Percentiles rank a stretch among this genome's conserved stretches.
Evolutionary conservation across 2,329 filamentous ascomycete genomes (phyloP).

Genomic region (Aspergillus sp.): DNA sequence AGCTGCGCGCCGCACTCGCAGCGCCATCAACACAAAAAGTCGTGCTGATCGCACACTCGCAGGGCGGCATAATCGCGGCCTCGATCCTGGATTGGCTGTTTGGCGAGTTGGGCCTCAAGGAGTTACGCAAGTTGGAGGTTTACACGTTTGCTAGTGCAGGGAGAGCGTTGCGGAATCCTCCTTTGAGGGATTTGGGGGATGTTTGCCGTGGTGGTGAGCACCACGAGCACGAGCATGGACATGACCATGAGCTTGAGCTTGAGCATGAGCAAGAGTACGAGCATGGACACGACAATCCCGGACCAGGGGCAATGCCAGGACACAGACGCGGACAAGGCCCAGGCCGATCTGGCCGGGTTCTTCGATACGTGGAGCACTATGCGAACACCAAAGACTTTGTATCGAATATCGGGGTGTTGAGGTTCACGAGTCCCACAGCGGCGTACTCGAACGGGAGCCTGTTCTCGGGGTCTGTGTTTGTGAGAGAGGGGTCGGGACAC

Average conservation of each 20-base stretch:
- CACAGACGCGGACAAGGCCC: not conserved
- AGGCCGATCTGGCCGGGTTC: not conserved
- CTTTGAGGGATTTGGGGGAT: not conserved
- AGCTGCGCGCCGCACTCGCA: not conserved
- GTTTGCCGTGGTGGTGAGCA: no score
- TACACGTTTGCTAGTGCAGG: slow-evolving; percentile 6
- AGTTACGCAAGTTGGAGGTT: slow-evolving; percentile 1
- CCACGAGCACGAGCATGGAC: no score
- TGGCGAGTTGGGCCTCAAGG: not conserved
- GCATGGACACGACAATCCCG: not conserved
- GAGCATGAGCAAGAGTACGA: not conserved
- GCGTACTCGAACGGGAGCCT: not conserved
- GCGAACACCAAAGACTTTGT: slow-evolving; percentile 4
- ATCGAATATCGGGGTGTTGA: slow-evolving; percentile 3
- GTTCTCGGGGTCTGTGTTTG: not conserved
- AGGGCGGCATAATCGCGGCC: not conserved
- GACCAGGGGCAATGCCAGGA: not conserved
- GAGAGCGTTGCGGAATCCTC: not conserved
- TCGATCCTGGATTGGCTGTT: slow-evolving; percentile 6
- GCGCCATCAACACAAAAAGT: not conserved
- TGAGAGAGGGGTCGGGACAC: not conserved
- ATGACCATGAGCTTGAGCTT: not conserved
- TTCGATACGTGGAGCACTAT: slow-evolving; percentile 7
- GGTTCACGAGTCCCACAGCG: not conserved
- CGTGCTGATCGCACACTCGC: slow-evolving; percentile 6